Base-by-base conservation (phyloP, 2,329 filamentous ascomycete genomes). In the Trichophyton benhamiae region DNA sequence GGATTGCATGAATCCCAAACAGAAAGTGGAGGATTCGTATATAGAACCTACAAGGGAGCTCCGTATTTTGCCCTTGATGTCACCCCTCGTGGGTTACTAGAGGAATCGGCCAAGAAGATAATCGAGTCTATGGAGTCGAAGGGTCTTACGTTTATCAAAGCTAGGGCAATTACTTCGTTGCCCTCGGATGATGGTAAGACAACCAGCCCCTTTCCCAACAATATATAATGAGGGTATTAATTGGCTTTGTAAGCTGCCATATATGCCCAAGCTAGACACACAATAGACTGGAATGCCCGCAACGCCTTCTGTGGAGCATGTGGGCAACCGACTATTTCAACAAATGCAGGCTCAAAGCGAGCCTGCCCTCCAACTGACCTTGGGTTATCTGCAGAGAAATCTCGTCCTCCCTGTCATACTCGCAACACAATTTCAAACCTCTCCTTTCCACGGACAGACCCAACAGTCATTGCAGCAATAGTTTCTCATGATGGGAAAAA, bases 381-480 rank as follows among this genome's bases (percentile, higher is more conserved):
- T n/a, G 73, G 72, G 2, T 68, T 66, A 48, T 65, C 68, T 2
- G 66, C 65, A 3, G 70, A 72, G 55, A 62, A 36, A 27, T 25
- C 60, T 8, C 85, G 90, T 7, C 81, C 80, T 1, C 81, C 87
- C 17, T 99, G 94, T 74, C 85, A 83, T 6, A 95, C 91, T 0
- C 84, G 94, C 60, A 87, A 84, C 44, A 91, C 89, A 27, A 78
- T 99, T 53, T 95, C 91, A 36, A 99, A 99, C 75, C 80, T 96
- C 60, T 87, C 82, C 70, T 97, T 96, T 79, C 92, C 92, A 2
- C 84, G 91, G 58, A 96, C 92, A 1, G 91, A 96, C 68, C 91
- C 91, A 0, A 95, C 90, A 30, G 91, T 97, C 72, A 99, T 99
- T 75, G 91, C 95, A 76, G 92, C 91, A 0, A 87, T 96, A 9